Evolutionary conservation across 495 filamentous ascomycete genomes (phyloP), one percentile per base, ranked within the genome.

Genomic region (Tuber borchii): DNA sequence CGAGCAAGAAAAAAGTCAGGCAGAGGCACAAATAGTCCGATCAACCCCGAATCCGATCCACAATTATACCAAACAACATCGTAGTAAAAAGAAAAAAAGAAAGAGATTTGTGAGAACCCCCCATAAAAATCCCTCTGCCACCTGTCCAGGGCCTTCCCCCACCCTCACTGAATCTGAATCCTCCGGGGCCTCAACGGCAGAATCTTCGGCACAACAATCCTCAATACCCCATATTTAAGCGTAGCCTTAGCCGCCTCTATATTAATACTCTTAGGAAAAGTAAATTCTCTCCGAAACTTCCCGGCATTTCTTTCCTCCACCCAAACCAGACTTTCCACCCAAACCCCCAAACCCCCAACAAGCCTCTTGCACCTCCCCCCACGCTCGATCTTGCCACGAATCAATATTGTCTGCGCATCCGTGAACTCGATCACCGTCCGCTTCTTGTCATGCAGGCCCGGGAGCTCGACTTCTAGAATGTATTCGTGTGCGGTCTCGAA

Each of bases 381-480:
- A 76, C 88, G 88, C 82, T 93, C 90, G 40, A 88, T 86, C 70
- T 85, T 89, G 68, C 94, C 95, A 72, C 87, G 87, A 83, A 97
- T 88, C 71, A 89, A 86, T 8, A 98, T 85, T 20, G 92, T 97
- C 72, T 92, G 87, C 8, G 87, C 84, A 82, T 97, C 94, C 71
- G 88, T 89, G 87, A 97, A 97, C 84, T 97, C 93, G 80, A 97
- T 92, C 72, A 89, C 85, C 77, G 97, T 84, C 80, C 96, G 87
- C 75, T 91, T n/a, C n/a, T n/a, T 91, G 71, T 92, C 88, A 39
- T 45, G 69, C 70, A 94, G 87, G 56, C 95, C 95, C 0, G 95
- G 93, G 0, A 97, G 88, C 84, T 97, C 95, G 80, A 93, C 94
- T 80, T 95, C 90, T 3, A 98, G 90, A 80, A 94, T 88, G 84